Conservation (phyloP, 192 early-diverging fungal genomes). For the Oehlia diaphana region DNA sequence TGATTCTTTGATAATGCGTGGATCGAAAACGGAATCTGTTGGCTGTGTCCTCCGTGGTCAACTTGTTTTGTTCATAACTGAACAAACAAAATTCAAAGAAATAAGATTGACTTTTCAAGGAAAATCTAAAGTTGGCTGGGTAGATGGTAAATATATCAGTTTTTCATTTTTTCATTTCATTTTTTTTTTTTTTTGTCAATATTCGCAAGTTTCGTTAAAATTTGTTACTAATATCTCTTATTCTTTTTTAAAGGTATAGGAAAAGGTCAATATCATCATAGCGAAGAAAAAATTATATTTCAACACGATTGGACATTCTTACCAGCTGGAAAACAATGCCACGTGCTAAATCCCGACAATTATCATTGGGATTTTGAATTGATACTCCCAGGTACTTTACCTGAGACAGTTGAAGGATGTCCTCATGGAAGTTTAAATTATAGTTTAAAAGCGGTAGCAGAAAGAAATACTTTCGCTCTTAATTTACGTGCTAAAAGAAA, state of each 20-base stretch:
- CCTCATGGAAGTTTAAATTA: constrained; percentile 51
- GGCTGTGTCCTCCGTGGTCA: constrained; percentile 56
- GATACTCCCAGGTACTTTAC: constrained; percentile 54
- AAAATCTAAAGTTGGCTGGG: constrained; percentile 45
- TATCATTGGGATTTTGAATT: constrained; percentile 56
- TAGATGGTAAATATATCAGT: constrained; percentile 34
- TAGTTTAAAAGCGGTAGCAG: constrained; percentile 48
- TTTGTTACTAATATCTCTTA: no score
- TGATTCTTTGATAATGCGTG: constrained; percentile 41
- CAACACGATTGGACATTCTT: constrained; percentile 57
- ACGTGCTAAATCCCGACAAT: constrained; percentile 35
- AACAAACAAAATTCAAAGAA: constrained; percentile 49
- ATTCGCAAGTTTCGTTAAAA: not conserved
- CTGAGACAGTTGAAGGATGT: constrained; percentile 54
- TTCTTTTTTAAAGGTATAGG: not conserved
- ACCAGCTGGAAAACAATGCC: constrained; percentile 36
- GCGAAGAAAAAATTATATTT: constrained; percentile 41
- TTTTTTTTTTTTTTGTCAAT: not conserved
- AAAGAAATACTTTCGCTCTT: constrained; percentile 52
- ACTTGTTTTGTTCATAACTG: constrained; percentile 45
- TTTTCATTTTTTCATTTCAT: no score
- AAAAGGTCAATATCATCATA: constrained; percentile 29
- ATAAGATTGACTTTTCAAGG: constrained; percentile 51
- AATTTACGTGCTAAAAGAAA: constrained; percentile 38
- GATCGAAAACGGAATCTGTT: constrained; percentile 37